Conservation (phyloP, 2,329 filamentous ascomycete genomes). For the Leptodontidium sp. region DNA sequence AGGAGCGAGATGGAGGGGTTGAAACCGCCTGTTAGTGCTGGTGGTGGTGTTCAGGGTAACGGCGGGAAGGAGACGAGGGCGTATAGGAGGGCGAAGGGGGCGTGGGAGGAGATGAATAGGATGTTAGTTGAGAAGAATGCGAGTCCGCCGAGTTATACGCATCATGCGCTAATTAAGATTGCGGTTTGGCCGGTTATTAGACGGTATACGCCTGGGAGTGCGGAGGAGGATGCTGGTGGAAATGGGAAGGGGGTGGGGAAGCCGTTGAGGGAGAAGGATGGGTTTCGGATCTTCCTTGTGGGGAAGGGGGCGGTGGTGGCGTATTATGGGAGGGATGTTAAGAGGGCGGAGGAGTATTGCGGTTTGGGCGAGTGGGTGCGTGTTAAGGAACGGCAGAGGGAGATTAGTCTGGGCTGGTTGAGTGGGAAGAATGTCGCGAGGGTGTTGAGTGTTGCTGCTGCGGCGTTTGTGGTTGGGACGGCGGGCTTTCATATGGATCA, state of each 20-base stretch:
- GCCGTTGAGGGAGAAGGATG: constrained; percentile 29
- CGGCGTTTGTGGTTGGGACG: background rate
- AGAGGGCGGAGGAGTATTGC: background rate
- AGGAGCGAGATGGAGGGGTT: background rate
- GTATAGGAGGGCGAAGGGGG: background rate
- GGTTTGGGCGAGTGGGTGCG: constrained; percentile 17
- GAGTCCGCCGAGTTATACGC: background rate
- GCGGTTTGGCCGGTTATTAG: constrained; percentile 36
- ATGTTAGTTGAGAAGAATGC: background rate
- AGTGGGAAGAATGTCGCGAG: background rate
- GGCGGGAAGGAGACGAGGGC: background rate
- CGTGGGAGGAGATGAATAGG: too few relatives aligned
- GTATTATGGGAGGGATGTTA: constrained; percentile 34
- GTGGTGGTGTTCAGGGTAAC: background rate
- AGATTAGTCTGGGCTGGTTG: constrained; percentile 9
- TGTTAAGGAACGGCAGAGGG: constrained; percentile 25
- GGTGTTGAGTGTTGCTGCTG: background rate
- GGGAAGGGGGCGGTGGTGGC: constrained; percentile 30
- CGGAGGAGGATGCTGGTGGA: constrained; percentile 15
- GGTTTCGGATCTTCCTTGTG: constrained; percentile 34
- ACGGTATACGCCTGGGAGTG: constrained; percentile 36
- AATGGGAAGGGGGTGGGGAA: constrained; percentile 21
- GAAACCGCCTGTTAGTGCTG: background rate
- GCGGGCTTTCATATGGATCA: background rate
- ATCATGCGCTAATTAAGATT: constrained; percentile 35